phyloP scores from a whole-genome alignment of 2,329 filamentous ascomycete genomes.

The Tricladium varicosporioides region DNA sequence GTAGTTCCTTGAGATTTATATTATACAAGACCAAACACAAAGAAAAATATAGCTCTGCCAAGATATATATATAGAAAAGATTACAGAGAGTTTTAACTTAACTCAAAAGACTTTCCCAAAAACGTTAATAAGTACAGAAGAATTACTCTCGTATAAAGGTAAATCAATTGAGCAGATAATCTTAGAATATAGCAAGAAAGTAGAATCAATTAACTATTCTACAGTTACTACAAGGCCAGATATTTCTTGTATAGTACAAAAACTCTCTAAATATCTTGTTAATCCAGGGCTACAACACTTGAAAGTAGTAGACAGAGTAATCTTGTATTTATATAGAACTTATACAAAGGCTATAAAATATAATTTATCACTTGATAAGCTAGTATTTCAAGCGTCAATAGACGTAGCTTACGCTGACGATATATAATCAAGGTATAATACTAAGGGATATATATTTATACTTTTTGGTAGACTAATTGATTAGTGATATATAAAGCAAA shows the following conservation, averaged over 20 bases:
- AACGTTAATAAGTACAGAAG: background rate
- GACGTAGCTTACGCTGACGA: background rate
- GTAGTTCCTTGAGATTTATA: no score
- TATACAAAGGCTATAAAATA: no score
- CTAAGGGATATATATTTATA: no score
- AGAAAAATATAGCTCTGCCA: background rate
- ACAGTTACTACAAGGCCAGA: background rate
- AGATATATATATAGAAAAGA: background rate
- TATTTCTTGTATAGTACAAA: no score
- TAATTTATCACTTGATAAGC: no score
- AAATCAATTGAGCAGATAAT: background rate
- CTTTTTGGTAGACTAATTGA: no score
- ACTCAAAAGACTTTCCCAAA: background rate
- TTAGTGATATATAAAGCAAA: no score
- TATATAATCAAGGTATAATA: background rate
- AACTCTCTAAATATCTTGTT: no score
- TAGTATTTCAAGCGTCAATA: background rate
- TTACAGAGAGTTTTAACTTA: background rate
- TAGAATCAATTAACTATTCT: background rate
- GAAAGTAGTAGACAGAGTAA: no score
- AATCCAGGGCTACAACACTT: no score
- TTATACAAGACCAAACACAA: no score
- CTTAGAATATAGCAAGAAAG: background rate
- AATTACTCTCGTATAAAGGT: background rate
- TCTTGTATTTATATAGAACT: no score